Conservation (phyloP, 2,329 filamentous ascomycete species). For the Exophiala sideris region DNA sequence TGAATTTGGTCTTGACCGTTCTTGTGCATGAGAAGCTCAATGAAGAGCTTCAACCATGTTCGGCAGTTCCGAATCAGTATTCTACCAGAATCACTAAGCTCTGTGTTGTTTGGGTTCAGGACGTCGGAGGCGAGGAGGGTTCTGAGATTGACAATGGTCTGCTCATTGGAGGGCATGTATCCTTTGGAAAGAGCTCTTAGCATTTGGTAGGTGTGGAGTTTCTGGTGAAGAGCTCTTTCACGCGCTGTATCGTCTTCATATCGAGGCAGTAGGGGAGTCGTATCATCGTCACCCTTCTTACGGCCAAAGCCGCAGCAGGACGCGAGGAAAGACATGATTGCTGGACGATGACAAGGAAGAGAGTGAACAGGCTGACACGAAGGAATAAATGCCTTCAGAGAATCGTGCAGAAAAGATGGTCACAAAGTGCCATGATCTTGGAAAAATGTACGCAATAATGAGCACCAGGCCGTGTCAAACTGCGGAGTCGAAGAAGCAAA, state of each 20-base stretch:
- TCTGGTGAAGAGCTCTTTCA: constrained; percentile 76
- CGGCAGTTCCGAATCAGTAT: constrained; percentile 68
- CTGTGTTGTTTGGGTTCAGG: constrained; percentile 69
- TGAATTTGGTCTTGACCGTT: constrained; percentile 83
- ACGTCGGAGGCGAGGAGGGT: constrained; percentile 74
- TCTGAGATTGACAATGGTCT: constrained; percentile 73
- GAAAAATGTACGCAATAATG: not conserved
- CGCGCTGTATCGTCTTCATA: constrained; percentile 78
- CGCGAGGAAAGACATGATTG: constrained; percentile 46
- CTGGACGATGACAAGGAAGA: not conserved
- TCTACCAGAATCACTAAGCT: constrained; percentile 74
- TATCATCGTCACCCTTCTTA: constrained; percentile 61
- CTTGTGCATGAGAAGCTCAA: constrained; percentile 77
- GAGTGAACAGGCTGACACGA: too few species aligned
- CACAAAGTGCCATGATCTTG: not conserved
- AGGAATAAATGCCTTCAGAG: not conserved
- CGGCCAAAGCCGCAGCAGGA: constrained; percentile 64
- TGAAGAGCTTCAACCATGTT: constrained; percentile 73
- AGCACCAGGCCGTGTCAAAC: not conserved
- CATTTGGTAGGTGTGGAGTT: constrained; percentile 88
- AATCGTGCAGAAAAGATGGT: not conserved
- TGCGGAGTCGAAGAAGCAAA: not conserved
- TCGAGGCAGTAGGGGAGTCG: constrained; percentile 74
- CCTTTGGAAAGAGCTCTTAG: constrained; percentile 74
- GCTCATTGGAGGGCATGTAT: constrained; percentile 89